These are phyloP conservation scores for Akanthomyces uredinophilus DNA, from an alignment of 2,329 filamentous ascomycete species.

Conservation along the genomic window DNA sequence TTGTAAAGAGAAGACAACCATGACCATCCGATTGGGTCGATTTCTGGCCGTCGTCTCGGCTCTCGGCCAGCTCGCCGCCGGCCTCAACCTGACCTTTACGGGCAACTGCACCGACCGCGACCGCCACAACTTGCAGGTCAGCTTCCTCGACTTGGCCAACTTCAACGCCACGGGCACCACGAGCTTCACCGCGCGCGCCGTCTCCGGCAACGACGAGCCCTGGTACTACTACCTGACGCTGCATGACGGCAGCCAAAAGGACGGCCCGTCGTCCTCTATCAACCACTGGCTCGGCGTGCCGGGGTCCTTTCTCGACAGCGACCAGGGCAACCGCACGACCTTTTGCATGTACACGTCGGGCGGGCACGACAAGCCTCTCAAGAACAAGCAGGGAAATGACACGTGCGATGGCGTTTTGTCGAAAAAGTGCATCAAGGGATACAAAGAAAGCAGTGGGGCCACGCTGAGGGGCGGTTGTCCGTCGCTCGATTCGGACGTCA, in stretches of 20 bases:
- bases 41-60: background rate
- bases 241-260: background rate
- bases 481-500: background rate
- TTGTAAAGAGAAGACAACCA: too few relatives aligned
- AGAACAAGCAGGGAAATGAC: background rate
- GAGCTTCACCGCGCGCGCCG: background rate
- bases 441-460: background rate
- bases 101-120: background rate
- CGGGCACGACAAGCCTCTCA: background rate
- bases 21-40: background rate
- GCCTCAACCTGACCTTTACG: background rate
- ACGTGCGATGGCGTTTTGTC: background rate
- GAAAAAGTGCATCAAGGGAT: background rate
- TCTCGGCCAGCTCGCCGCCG: background rate
- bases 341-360: background rate
- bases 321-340: background rate
- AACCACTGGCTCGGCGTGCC: background rate
- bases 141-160: conserved; percentile 86
- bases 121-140: conserved; percentile 45
- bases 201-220: background rate
- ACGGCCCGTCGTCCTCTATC: background rate
- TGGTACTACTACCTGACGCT: background rate
- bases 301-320: background rate
- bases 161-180: conserved; percentile 58
- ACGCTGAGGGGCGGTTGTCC: background rate